These are phyloP conservation scores for Malus hybrid DNA, from an alignment of 331 rosid genomes.

Conservation along the genomic window DNA sequence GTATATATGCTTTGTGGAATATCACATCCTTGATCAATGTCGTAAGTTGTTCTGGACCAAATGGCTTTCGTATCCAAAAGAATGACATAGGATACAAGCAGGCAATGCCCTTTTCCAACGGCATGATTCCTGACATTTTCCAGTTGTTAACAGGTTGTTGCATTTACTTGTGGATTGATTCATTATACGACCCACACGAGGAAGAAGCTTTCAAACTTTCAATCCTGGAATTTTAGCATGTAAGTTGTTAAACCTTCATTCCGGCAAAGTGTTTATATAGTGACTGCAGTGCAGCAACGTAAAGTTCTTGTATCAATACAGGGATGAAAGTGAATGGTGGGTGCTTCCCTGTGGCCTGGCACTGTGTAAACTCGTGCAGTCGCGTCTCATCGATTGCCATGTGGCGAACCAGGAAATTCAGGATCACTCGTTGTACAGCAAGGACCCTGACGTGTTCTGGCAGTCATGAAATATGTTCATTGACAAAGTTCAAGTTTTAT, in stretches of 20 bases:
- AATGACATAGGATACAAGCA: neutral
- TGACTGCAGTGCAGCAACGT: neutral
- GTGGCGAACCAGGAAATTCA: slow-evolving; percentile 97
- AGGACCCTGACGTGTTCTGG: slow-evolving; percentile 87
- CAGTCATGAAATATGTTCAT: slow-evolving; percentile 42
- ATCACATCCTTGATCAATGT: slow-evolving; percentile 87
- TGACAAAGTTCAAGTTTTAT: neutral
- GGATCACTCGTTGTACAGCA: slow-evolving; percentile 87
- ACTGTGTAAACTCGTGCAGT: slow-evolving; percentile 73
- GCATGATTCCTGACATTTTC: neutral
- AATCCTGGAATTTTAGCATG: slow-evolving; percentile 90
- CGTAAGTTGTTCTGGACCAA: slow-evolving; percentile 47
- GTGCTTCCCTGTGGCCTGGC: slow-evolving; percentile 80
- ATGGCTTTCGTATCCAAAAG: neutral
- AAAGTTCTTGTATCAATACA: slow-evolving; percentile 27
- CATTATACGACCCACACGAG: slow-evolving; percentile 56
- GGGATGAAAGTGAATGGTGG: slow-evolving; percentile 99
- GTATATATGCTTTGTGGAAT: slow-evolving; percentile 92
- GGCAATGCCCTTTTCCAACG: neutral
- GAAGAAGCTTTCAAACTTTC: slow-evolving; percentile 56
- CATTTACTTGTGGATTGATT: slow-evolving; percentile 78
- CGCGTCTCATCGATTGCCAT: slow-evolving; percentile 83
- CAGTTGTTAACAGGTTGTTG: slow-evolving; percentile 51
- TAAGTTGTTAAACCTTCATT: slow-evolving; percentile 30
- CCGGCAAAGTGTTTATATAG: neutral